phyloP scores from a whole-genome alignment of 2,329 filamentous ascomycete genomes.

The Chrysosporium keratinophilum region DNA sequence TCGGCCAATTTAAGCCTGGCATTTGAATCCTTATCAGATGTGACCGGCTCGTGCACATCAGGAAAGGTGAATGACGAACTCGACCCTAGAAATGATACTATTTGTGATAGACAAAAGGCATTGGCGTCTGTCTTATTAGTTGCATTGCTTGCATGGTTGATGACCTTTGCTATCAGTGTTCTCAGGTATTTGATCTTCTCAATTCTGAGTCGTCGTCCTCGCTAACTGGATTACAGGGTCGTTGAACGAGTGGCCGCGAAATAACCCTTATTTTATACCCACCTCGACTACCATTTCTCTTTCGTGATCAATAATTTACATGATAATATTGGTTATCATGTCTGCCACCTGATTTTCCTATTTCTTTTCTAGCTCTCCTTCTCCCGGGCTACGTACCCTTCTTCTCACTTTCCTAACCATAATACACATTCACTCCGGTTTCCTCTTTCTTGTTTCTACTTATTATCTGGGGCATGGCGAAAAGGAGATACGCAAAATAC shows the following conservation, averaged over 20 bases:
- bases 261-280: constrained; percentile 5
- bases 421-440: neutral
- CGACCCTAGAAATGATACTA: constrained; percentile 33
- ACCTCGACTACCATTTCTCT: neutral
- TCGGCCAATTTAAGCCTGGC: constrained; percentile 84
- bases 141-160: constrained; percentile 77
- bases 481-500: neutral
- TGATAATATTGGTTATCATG: neutral
- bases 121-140: constrained; percentile 70
- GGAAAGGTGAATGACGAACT: constrained; percentile 28
- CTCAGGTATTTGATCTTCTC: constrained; percentile 14
- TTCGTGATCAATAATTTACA: neutral
- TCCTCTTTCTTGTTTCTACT: neutral
- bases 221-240: constrained; percentile 12
- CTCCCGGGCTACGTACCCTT: neutral
- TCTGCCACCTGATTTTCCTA: neutral
- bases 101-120: constrained; percentile 57
- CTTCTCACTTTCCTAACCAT: neutral
- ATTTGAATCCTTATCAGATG: constrained; percentile 66
- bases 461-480: constrained; percentile 3
- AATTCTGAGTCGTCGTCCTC: neutral
- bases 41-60: constrained; percentile 49
- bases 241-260: constrained; percentile 16
- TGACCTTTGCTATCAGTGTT: constrained; percentile 68
- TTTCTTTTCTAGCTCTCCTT: neutral